Evolutionary conservation across 768 basidiomycete genomes (phyloP).

Genomic region (Agrocybe chaxingu): DNA sequence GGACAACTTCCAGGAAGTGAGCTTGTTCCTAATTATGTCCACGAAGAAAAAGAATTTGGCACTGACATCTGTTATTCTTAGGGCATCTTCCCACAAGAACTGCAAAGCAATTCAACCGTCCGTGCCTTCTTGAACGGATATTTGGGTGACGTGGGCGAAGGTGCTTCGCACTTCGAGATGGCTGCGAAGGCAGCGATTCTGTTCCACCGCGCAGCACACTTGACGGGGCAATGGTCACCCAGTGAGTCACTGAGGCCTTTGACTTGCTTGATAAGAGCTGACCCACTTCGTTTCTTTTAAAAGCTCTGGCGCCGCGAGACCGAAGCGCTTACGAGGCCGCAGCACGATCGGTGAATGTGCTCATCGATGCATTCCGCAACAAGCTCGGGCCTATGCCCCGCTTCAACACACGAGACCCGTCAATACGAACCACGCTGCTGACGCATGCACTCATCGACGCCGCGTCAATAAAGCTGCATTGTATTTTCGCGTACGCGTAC

Average conservation of each 20-base stretch:
- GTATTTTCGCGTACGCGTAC: constrained; percentile 41
- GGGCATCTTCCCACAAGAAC: constrained; percentile 41
- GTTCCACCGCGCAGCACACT: constrained; percentile 53
- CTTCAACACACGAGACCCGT: constrained; percentile 29
- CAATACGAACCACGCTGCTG: constrained; percentile 35
- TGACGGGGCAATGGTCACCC: constrained; percentile 46
- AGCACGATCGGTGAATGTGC: constrained; percentile 42
- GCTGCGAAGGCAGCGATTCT: constrained; percentile 54
- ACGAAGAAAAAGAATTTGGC: constrained; percentile 8
- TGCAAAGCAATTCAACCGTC: constrained; percentile 46
- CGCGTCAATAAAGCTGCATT: constrained; percentile 51
- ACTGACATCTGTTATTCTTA: constrained; percentile 16
- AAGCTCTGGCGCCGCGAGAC: constrained; percentile 41
- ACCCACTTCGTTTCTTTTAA: constrained; percentile 2
- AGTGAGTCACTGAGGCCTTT: constrained; percentile 25
- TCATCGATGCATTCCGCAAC: constrained; percentile 39
- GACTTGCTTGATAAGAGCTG: constrained; percentile 2
- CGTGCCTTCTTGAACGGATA: constrained; percentile 43
- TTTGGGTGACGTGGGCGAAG: constrained; percentile 27
- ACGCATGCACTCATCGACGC: constrained; percentile 47
- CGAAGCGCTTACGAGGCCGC: constrained; percentile 37
- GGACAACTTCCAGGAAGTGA: constrained; percentile 34
- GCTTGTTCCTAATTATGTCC: constrained; percentile 6
- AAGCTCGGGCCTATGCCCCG: constrained; percentile 31
- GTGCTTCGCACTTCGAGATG: constrained; percentile 36